Percentiles rank a stretch among this genome's conserved stretches.
phyloP scores from a whole-genome alignment of 164 flowering plant genomes.

The Stephania yunnanensis region DNA sequence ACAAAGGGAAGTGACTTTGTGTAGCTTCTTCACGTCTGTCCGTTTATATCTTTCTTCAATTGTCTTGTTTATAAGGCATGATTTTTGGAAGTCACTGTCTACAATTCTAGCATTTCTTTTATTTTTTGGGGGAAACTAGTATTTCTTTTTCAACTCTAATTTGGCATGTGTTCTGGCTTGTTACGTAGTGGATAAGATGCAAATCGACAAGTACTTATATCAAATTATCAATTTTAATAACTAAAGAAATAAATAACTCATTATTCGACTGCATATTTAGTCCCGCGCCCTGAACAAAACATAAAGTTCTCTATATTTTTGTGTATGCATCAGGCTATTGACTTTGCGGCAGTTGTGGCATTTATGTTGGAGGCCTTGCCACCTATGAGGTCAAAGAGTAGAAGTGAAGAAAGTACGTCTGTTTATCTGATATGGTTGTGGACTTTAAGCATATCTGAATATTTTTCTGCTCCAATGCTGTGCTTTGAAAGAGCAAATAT shows the following conservation, averaged over 20 bases:
- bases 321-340: conserved; percentile 55
- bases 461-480: neutral
- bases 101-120: too few species aligned
- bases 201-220: too few species aligned
- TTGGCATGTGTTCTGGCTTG: too few species aligned
- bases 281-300: neutral
- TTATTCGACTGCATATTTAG: neutral
- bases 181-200: too few species aligned
- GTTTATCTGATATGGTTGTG: neutral
- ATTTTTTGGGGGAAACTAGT: too few species aligned
- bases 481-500: neutral
- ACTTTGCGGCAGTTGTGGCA: conserved; percentile 67
- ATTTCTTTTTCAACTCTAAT: too few species aligned
- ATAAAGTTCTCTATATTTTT: neutral
- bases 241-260: neutral
- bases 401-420: conserved; percentile 39
- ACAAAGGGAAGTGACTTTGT: neutral
- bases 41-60: too few species aligned
- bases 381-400: conserved; percentile 32
- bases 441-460: neutral
- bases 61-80: too few species aligned
- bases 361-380: conserved; percentile 71
- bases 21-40: too few species aligned
- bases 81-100: too few species aligned
- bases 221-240: too few species aligned